Percentiles rank a stretch among this genome's conserved stretches.
Conservation (phyloP, 768 basidiomycete species). For the Boletus rubropictus region DNA sequence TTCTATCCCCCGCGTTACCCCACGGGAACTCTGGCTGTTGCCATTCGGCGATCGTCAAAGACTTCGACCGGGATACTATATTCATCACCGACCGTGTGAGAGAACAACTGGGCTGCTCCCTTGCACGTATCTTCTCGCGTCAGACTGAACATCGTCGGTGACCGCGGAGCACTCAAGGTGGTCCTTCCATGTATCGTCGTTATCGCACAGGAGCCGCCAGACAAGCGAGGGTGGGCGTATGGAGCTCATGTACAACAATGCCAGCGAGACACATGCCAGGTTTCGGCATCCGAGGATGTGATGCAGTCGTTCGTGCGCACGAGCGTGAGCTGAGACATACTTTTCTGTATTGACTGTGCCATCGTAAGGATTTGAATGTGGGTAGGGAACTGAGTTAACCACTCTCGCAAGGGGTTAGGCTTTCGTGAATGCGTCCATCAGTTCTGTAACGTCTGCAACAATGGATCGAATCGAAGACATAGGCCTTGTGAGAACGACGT, state of each 20-base stretch:
- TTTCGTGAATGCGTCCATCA: constrained; percentile 21
- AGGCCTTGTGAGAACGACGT: not conserved
- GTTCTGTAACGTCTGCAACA: constrained; percentile 14
- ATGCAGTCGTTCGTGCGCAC: not conserved
- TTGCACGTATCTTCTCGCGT: not conserved
- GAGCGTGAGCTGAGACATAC: no score
- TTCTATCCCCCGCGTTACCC: not conserved
- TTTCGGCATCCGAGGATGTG: not conserved
- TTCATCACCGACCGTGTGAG: not conserved
- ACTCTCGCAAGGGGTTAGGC: not conserved
- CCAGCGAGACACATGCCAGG: not conserved
- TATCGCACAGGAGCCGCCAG: not conserved
- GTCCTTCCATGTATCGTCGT: not conserved
- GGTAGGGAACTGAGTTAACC: no score
- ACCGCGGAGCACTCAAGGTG: not conserved
- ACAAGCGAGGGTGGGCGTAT: not conserved
- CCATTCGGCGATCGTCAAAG: not conserved
- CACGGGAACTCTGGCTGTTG: not conserved
- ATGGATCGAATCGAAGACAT: not conserved
- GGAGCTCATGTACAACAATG: not conserved
- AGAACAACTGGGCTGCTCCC: not conserved
- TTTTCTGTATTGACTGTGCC: no score
- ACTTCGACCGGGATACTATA: not conserved
- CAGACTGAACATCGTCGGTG: not conserved
- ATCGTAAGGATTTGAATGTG: no score